Percentiles rank a stretch among this genome's conserved stretches.
Conservation (phyloP, 441 rosid species). For the Gossypium davidsonii region DNA sequence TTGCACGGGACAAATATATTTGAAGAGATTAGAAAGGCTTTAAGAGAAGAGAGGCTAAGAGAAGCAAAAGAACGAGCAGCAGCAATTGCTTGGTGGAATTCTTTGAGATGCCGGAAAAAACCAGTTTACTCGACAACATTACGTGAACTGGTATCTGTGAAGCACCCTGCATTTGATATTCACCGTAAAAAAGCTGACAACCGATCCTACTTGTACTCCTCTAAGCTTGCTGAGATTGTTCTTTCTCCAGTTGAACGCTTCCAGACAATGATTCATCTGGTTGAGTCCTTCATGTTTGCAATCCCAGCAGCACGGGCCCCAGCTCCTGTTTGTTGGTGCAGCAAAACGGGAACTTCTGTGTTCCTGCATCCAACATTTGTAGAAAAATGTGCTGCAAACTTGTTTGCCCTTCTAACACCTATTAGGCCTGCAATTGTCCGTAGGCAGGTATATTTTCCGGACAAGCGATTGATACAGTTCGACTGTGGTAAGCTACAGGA, state of each 20-base stretch:
- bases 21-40: slow-evolving; percentile 76
- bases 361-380: slow-evolving; percentile 56
- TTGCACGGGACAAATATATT: slow-evolving; percentile 70
- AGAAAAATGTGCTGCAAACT: slow-evolving; percentile 58
- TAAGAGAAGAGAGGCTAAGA: slow-evolving; percentile 69
- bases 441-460: slow-evolving; percentile 95
- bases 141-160: slow-evolving; percentile 48
- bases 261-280: slow-evolving; percentile 66
- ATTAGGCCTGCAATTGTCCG: slow-evolving; percentile 96
- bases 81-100: slow-evolving; percentile 98
- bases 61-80: slow-evolving; percentile 75
- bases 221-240: slow-evolving; percentile 76
- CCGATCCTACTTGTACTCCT: slow-evolving; percentile 52
- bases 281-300: slow-evolving; percentile 92
- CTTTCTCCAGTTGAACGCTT: slow-evolving; percentile 90
- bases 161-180: slow-evolving; percentile 56
- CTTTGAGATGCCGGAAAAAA: slow-evolving; percentile 81
- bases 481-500: slow-evolving; percentile 99
- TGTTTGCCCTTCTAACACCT: slow-evolving; percentile 78
- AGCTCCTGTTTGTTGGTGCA: slow-evolving; percentile 81
- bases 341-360: slow-evolving; percentile 54
- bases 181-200: slow-evolving; percentile 43
- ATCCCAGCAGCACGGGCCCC: slow-evolving; percentile 96
- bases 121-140: slow-evolving; percentile 80
- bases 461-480: slow-evolving; percentile 94